A percentile compares a stretch with the other conserved stretches of the same genome.
Evolutionary conservation across 352 stramenopile genomes (phyloP).

Genomic region (Globisporangium nagaii): DNA sequence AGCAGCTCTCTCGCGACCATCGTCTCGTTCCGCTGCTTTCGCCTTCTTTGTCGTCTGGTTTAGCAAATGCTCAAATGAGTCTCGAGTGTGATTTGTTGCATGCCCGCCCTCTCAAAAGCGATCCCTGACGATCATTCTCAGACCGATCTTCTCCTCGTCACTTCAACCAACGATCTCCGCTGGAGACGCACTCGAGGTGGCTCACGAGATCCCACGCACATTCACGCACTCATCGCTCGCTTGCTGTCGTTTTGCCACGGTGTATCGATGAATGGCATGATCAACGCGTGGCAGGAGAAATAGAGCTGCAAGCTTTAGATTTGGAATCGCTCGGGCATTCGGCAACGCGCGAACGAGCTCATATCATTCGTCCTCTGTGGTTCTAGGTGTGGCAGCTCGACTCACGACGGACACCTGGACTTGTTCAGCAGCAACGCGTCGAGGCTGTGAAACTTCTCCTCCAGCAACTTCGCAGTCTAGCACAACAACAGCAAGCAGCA

Average conservation of each 20-base stretch:
- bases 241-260: too few species aligned
- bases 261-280: too few species aligned
- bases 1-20: slow-evolving; percentile 17
- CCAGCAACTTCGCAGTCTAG: slow-evolving; percentile 7
- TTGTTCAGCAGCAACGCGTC: slow-evolving; percentile 7
- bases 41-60: background rate
- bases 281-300: too few species aligned
- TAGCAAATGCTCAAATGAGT: background rate
- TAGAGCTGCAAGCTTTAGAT: too few species aligned
- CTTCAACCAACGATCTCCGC: too few species aligned
- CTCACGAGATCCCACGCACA: too few species aligned
- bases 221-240: too few species aligned
- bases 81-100: background rate
- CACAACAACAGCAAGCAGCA: background rate
- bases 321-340: too few species aligned
- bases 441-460: slow-evolving; percentile 11
- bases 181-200: too few species aligned
- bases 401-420: background rate
- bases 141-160: background rate
- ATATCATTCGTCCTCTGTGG: background rate
- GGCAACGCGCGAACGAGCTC: too few species aligned
- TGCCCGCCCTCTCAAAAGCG: background rate
- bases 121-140: background rate
- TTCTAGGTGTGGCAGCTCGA: too few species aligned
- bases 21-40: background rate